Conservation (phyloP, 23 red algal genomes). For the Agarophyton chilense region DNA sequence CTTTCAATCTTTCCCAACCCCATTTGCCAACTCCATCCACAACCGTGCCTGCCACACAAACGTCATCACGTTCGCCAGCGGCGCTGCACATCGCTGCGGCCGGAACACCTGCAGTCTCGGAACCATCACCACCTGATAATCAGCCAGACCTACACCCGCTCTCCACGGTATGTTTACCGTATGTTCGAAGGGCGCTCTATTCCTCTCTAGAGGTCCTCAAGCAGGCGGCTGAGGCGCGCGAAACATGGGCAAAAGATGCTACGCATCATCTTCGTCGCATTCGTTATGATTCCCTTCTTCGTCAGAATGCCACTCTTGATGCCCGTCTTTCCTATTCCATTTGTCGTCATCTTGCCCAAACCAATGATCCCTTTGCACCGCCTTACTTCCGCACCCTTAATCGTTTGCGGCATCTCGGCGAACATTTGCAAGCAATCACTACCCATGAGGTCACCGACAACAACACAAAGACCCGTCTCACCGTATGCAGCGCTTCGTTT, state of each 20-base stretch:
- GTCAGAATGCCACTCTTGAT: constrained; percentile 20
- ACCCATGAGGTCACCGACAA: neutral
- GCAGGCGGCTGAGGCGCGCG: constrained; percentile 24
- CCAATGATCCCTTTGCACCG: constrained; percentile 55
- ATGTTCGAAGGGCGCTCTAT: constrained; percentile 19
- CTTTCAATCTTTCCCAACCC: constrained; percentile 11
- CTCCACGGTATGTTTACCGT: constrained; percentile 15
- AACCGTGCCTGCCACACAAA: neutral
- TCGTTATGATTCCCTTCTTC: constrained; percentile 25
- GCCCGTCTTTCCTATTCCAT: constrained; percentile 21
- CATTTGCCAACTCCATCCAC: neutral
- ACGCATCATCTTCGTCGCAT: constrained; percentile 18
- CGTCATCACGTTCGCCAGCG: neutral
- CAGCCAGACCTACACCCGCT: constrained; percentile 49
- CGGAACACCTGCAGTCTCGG: neutral
- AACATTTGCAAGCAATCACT: constrained; percentile 20
- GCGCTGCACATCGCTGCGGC: neutral
- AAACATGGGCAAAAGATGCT: constrained; percentile 15
- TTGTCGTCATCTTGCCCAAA: constrained; percentile 42
- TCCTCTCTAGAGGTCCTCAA: constrained; percentile 37
- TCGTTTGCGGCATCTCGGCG: constrained; percentile 23
- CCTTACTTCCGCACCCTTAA: constrained; percentile 8
- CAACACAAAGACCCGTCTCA: constrained; percentile 1
- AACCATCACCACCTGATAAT: neutral
- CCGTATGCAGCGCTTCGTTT: constrained; percentile 43